Conservation (phyloP, 2,329 filamentous ascomycete species). For the Nannizziopsis barbatae region DNA sequence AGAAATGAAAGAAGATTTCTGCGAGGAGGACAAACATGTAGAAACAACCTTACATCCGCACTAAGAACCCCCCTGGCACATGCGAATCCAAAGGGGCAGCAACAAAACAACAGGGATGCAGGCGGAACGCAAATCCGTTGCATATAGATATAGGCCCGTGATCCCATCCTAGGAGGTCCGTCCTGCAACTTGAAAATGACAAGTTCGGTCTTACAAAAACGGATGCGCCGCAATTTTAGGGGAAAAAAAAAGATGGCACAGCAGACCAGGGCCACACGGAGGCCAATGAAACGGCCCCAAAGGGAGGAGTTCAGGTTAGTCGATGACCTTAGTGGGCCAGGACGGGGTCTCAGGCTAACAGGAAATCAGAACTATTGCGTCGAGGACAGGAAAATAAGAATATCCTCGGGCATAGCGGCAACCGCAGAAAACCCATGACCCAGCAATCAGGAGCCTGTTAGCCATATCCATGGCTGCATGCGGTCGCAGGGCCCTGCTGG, state of each 20-base stretch:
- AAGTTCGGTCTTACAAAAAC: neutral
- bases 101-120: conserved; percentile 1
- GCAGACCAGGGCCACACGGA: neutral
- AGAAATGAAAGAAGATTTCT: neutral
- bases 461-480: neutral
- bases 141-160: conserved; percentile 8
- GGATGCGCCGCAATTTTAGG: conserved; percentile 1
- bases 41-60: conserved; percentile 8
- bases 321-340: neutral
- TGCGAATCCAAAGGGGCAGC: neutral
- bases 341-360: neutral
- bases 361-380: neutral
- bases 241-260: neutral
- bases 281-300: conserved; percentile 4
- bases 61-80: neutral
- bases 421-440: too few species aligned
- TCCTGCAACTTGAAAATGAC: conserved; percentile 3
- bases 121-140: conserved; percentile 8
- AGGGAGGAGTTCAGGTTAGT: too few species aligned
- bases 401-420: too few species aligned
- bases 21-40: conserved; percentile 4
- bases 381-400: too few species aligned
- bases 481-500: neutral
- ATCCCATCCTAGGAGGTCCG: neutral
- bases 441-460: neutral